Conservation (phyloP, 2,329 filamentous ascomycete species). For the Colletotrichum sp. region DNA sequence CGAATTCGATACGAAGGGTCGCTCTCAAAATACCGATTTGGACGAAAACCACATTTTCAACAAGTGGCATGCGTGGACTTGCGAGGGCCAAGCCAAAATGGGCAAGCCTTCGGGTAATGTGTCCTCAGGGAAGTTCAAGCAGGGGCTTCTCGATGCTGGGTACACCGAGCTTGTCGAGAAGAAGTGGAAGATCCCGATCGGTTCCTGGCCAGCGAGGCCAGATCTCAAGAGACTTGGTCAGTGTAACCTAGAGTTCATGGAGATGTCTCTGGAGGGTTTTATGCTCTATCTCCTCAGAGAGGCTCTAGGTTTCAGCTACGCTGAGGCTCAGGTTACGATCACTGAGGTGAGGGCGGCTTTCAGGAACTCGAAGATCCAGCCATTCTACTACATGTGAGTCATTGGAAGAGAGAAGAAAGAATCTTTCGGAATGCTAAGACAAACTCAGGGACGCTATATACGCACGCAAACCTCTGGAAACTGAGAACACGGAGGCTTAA, state of each 20-base stretch:
- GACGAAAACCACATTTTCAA: not conserved
- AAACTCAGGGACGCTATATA: not conserved
- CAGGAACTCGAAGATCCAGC: not conserved
- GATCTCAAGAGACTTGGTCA: conserved; percentile 15
- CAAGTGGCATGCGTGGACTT: conserved; percentile 31
- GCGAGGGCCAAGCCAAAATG: conserved; percentile 31
- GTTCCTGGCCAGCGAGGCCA: conserved; percentile 16
- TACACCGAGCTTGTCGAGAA: conserved; percentile 23
- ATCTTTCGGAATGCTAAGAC: too few species aligned
- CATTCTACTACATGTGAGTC: conserved; percentile 1
- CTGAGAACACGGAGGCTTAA: not conserved
- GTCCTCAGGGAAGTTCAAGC: conserved; percentile 21
- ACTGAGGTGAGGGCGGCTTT: conserved; percentile 23
- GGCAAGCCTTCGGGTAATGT: conserved; percentile 31
- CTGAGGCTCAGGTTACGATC: conserved; percentile 28
- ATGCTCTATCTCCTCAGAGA: conserved; percentile 30
- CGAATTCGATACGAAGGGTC: conserved; percentile 27
- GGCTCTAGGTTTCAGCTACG: conserved; percentile 29
- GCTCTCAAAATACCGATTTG: not conserved
- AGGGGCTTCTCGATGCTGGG: conserved; percentile 25
- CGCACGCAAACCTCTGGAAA: not conserved
- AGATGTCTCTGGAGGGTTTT: conserved; percentile 31
- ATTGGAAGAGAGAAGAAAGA: too few species aligned
- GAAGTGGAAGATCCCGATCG: conserved; percentile 21
- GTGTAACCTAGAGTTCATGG: conserved; percentile 27